A percentile compares a stretch with the other conserved stretches of the same genome.
Conservation (phyloP, 2,329 filamentous ascomycete species). For the Furcasterigmium furcatum region DNA sequence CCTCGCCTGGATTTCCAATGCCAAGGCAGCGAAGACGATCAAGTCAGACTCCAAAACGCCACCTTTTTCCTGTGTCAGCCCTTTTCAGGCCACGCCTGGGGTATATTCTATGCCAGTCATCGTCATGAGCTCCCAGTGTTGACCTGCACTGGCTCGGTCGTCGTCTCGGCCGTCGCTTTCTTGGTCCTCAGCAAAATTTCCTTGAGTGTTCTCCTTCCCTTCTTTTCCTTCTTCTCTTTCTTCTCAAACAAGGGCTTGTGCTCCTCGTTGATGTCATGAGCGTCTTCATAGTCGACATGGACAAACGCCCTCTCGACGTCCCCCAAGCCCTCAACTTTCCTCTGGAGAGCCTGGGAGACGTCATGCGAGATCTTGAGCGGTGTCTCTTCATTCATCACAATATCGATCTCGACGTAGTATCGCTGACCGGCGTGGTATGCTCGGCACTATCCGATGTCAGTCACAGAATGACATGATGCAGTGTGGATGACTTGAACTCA, state of each 20-base stretch:
- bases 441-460: conserved; percentile 32
- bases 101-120: too few species aligned
- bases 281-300: conserved; percentile 40
- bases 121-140: too few species aligned
- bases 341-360: conserved; percentile 55
- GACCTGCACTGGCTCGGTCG: too few species aligned
- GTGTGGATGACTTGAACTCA: conserved; percentile 15
- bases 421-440: conserved; percentile 60
- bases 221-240: conserved; percentile 16
- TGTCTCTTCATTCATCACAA: conserved; percentile 54
- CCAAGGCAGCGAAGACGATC: too few species aligned
- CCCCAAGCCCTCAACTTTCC: conserved; percentile 53
- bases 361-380: conserved; percentile 57
- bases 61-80: too few species aligned
- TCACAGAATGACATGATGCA: conserved; percentile 6
- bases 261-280: conserved; percentile 35
- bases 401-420: conserved; percentile 61
- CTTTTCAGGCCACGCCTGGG: too few species aligned
- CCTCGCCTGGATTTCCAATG: too few species aligned
- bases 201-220: conserved; percentile 22
- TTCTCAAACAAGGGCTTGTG: conserved; percentile 39
- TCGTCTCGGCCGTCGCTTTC: conserved; percentile 9
- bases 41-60: too few species aligned
- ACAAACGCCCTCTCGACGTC: conserved; percentile 42
- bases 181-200: conserved; percentile 22